These are phyloP conservation scores for Poa pratensis DNA, from an alignment of 176 grass and related monocot genomes.

Conservation along the genomic window DNA sequence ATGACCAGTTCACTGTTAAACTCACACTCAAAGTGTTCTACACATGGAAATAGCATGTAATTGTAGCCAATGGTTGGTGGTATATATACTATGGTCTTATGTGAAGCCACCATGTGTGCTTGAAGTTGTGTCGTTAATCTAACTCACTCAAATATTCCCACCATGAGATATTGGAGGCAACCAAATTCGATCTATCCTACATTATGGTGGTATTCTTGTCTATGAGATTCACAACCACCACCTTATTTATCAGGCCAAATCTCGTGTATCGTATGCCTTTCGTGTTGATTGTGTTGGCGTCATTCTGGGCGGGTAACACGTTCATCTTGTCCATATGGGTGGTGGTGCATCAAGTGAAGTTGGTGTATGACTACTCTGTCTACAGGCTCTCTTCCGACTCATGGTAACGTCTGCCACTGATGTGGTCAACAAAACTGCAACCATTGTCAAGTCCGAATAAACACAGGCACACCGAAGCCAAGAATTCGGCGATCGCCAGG, in stretches of 20 bases:
- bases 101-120: background rate
- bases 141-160: background rate
- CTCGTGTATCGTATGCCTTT: background rate
- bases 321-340: too few relatives aligned
- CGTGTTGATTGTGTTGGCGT: background rate
- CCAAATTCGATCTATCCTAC: background rate
- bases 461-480: too few relatives aligned
- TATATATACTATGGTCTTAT: background rate
- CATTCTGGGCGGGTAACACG: background rate
- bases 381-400: too few relatives aligned
- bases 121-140: background rate
- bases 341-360: too few relatives aligned
- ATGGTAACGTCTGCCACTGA: too few relatives aligned
- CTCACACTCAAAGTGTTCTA: background rate
- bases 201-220: background rate
- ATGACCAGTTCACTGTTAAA: background rate
- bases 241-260: rapidly evolving
- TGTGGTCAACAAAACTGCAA: too few relatives aligned
- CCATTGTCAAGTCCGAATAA: too few relatives aligned
- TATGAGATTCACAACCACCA: background rate
- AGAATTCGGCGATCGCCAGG: too few relatives aligned
- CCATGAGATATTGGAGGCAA: background rate
- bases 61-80: background rate
- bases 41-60: background rate
- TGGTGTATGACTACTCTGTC: too few relatives aligned